Conservation (phyloP, 2,329 filamentous ascomycete species). For the Ophiostoma piceae region DNA sequence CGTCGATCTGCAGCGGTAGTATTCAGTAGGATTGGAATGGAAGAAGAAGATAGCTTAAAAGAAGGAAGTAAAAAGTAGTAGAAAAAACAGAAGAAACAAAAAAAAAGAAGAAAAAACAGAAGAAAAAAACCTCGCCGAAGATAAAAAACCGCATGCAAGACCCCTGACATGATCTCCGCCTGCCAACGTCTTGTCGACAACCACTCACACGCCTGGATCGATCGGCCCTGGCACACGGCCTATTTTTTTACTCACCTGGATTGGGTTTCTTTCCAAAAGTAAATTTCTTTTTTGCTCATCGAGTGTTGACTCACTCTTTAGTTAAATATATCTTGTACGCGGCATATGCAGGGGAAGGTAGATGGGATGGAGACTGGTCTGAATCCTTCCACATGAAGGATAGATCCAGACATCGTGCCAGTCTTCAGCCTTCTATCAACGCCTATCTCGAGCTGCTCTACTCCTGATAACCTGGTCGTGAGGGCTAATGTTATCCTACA, state of each 20-base stretch:
- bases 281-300: background rate
- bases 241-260: background rate
- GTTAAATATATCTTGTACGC: background rate
- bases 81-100: background rate
- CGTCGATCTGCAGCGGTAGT: constrained; percentile 5
- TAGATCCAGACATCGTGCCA: background rate
- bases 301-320: background rate
- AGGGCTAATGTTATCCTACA: no score
- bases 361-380: background rate
- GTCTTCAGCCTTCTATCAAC: background rate
- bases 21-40: background rate
- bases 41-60: background rate
- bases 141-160: background rate
- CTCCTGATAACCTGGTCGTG: no score
- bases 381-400: background rate
- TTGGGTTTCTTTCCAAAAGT: background rate
- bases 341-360: background rate
- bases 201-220: constrained; percentile 5
- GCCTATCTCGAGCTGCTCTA: background rate
- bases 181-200: constrained; percentile 6
- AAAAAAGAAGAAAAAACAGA: background rate
- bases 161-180: constrained; percentile 13
- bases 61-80: background rate
- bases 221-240: background rate
- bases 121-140: background rate